These are phyloP conservation scores for Phytopythium vexans DNA, from an alignment of 352 stramenopile species.

Conservation along the genomic window DNA sequence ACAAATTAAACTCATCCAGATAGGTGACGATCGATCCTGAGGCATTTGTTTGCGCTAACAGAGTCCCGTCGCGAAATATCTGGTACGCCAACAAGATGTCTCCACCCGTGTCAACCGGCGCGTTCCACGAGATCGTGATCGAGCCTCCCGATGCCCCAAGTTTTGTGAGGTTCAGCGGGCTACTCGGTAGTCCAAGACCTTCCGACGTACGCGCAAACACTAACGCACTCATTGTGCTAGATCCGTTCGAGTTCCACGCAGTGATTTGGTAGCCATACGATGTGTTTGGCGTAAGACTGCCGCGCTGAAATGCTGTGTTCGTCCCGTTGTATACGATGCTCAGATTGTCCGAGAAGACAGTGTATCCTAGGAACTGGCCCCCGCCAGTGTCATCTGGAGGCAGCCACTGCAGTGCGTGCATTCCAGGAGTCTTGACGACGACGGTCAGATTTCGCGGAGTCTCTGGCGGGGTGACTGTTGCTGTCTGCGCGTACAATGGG, in stretches of 20 bases:
- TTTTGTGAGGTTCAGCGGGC: conserved; percentile 18
- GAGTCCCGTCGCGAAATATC: conserved; percentile 28
- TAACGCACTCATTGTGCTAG: conserved; percentile 17
- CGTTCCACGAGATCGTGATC: conserved; percentile 37
- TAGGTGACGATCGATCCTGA: conserved; percentile 9
- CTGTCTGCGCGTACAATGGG: conserved; percentile 33
- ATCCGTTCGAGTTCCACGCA: conserved; percentile 40
- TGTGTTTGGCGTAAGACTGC: conserved; percentile 29
- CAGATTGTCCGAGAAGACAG: conserved; percentile 25
- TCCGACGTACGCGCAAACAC: conserved; percentile 19
- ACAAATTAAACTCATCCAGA: conserved; percentile 27
- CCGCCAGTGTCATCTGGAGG: conserved; percentile 38
- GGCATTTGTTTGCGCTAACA: conserved; percentile 8
- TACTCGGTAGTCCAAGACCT: conserved; percentile 18
- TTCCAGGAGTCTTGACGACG: conserved; percentile 24
- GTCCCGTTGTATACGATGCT: conserved; percentile 42
- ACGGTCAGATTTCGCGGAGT: conserved; percentile 30
- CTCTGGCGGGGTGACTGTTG: conserved; percentile 24
- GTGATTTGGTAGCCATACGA: conserved; percentile 40
- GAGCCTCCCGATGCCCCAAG: conserved; percentile 25
- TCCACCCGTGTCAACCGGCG: conserved; percentile 42
- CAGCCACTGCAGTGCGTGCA: conserved; percentile 42
- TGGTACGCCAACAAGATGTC: conserved; percentile 34
- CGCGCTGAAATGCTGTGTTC: conserved; percentile 28
- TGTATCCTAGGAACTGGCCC: conserved; percentile 23